Conservation (phyloP, 2,329 filamentous ascomycete genomes). For the Pyricularia sp. region DNA sequence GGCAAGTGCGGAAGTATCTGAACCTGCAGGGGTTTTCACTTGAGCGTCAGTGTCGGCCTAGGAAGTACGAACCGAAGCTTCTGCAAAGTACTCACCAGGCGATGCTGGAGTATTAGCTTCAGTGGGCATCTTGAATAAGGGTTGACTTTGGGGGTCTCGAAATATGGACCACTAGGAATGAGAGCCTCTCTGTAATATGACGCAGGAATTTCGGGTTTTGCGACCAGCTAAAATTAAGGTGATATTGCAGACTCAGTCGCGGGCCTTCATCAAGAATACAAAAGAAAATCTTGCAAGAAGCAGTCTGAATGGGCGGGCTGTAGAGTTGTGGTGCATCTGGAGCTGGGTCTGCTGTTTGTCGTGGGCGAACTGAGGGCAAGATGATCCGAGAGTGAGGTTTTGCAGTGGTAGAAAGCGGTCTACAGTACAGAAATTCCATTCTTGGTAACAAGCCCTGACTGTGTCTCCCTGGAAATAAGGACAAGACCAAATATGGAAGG, state of each 20-base stretch:
- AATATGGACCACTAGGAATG: background rate
- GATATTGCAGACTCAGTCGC: background rate
- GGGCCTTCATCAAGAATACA: background rate
- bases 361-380: too few relatives aligned
- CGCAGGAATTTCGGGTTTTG: background rate
- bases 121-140: background rate
- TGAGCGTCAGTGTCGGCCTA: background rate
- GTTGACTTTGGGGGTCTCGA: background rate
- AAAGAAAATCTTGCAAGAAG: background rate
- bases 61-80: background rate
- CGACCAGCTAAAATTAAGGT: background rate
- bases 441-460: background rate
- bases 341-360: background rate
- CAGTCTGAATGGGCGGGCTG: background rate
- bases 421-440: too few relatives aligned
- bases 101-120: background rate
- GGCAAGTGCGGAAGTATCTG: background rate
- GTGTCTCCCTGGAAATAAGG: background rate
- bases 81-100: background rate
- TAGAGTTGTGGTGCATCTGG: background rate
- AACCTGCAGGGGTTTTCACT: background rate
- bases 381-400: background rate
- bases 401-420: background rate
- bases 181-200: too few relatives aligned
- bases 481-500: background rate